These are phyloP conservation scores for Microsporum canis DNA, from an alignment of 2,329 filamentous ascomycete genomes.

Conservation along the genomic window DNA sequence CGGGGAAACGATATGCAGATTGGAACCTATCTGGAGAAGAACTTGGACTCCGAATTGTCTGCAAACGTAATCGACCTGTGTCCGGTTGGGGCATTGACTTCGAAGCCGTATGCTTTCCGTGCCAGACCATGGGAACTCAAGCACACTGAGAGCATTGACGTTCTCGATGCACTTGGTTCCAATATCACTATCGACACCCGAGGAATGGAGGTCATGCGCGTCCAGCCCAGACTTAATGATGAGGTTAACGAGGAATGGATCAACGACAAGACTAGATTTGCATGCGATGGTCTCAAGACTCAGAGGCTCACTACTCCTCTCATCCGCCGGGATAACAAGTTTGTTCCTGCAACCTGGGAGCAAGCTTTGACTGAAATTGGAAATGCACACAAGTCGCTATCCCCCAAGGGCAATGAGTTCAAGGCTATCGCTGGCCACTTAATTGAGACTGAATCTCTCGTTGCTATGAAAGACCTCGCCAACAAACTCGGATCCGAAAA, in stretches of 20 bases:
- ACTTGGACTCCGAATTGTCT: slow-evolving; percentile 86
- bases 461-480: slow-evolving; percentile 92
- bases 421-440: slow-evolving; percentile 88
- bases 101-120: slow-evolving; percentile 95
- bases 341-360: slow-evolving; percentile 89
- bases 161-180: slow-evolving; percentile 82
- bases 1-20: slow-evolving; percentile 97
- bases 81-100: slow-evolving; percentile 90
- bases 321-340: slow-evolving; percentile 77
- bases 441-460: slow-evolving; percentile 81
- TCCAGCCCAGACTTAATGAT: slow-evolving; percentile 86
- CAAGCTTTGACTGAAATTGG: slow-evolving; percentile 83
- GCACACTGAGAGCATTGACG: slow-evolving; percentile 91
- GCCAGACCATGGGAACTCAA: slow-evolving; percentile 95
- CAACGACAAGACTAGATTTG: slow-evolving; percentile 95
- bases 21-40: slow-evolving; percentile 91
- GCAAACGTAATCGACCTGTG: slow-evolving; percentile 97
- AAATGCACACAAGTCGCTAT: slow-evolving; percentile 64
- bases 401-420: slow-evolving; percentile 84
- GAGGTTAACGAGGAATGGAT: slow-evolving; percentile 99
- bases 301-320: slow-evolving; percentile 89
- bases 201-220: slow-evolving; percentile 90
- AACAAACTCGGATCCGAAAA: slow-evolving; percentile 97
- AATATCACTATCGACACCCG: slow-evolving; percentile 90
- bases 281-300: slow-evolving; percentile 91